Conservation (phyloP, 2,329 filamentous ascomycete species). For the Plectosphaerella cucumerina region DNA sequence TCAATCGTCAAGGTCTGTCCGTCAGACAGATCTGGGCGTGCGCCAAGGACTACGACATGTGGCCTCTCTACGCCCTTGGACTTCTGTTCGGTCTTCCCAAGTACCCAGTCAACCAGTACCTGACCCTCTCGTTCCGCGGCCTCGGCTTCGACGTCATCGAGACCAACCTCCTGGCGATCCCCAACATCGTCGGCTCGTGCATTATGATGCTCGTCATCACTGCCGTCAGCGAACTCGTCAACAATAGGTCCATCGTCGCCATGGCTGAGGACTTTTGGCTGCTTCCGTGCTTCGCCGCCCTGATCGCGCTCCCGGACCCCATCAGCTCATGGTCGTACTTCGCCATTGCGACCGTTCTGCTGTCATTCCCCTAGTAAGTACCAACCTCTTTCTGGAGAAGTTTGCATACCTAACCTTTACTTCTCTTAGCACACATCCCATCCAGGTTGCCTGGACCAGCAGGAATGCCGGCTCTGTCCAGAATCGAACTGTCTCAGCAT, state of each 20-base stretch:
- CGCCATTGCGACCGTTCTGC: constrained; percentile 41
- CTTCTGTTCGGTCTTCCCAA: constrained; percentile 42
- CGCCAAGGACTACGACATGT: constrained; percentile 52
- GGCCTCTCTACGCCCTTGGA: constrained; percentile 50
- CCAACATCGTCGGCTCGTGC: constrained; percentile 33
- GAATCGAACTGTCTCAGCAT: constrained; percentile 29
- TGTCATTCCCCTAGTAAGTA: constrained; percentile 49
- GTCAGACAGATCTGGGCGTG: constrained; percentile 41
- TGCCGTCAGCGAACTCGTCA: constrained; percentile 44
- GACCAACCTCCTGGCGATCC: constrained; percentile 48
- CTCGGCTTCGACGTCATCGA: constrained; percentile 49
- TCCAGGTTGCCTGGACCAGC: constrained; percentile 53
- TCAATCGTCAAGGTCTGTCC: constrained; percentile 52
- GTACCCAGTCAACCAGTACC: constrained; percentile 40
- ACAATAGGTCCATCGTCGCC: constrained; percentile 33
- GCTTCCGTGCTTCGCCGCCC: constrained; percentile 40
- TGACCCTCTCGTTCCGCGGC: constrained; percentile 47
- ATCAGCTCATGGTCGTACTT: constrained; percentile 43
- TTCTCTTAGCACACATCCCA: constrained; percentile 37
- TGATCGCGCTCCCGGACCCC: constrained; percentile 34
- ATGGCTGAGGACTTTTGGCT: constrained; percentile 23
- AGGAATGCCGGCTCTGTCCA: constrained; percentile 44
- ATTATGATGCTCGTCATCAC: constrained; percentile 45
- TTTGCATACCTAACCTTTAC: constrained; percentile 20
- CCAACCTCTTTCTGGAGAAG: constrained; percentile 29